Conservation (phyloP, 352 stramenopile species). For the Globisporangium camurandrum region DNA sequence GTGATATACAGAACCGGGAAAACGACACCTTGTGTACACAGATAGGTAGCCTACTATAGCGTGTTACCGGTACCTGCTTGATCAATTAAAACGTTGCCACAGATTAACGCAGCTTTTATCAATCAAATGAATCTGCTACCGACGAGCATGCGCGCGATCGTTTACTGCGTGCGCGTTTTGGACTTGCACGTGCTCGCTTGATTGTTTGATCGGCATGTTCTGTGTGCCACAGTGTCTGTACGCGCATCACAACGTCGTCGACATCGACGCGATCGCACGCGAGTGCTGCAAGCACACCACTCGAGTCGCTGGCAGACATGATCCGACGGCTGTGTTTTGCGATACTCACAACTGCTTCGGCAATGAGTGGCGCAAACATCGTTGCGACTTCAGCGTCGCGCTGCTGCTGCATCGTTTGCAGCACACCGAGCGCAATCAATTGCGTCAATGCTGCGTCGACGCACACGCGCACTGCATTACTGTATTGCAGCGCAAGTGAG, state of each 20-base stretch:
- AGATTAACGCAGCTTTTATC: too few species aligned
- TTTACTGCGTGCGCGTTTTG: too few species aligned
- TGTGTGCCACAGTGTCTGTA: slow-evolving; percentile 6
- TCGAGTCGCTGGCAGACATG: not conserved
- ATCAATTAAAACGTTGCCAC: too few species aligned
- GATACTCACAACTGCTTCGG: slow-evolving; percentile 38
- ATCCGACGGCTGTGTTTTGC: slow-evolving; percentile 8
- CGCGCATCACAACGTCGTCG: slow-evolving; percentile 9
- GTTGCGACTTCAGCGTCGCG: slow-evolving; percentile 44
- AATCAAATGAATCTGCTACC: too few species aligned
- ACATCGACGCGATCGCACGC: slow-evolving; percentile 11
- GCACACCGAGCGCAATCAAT: slow-evolving; percentile 26
- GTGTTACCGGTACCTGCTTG: too few species aligned
- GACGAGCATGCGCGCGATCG: too few species aligned
- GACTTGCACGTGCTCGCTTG: too few species aligned
- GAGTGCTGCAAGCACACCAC: not conserved
- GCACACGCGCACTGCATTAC: slow-evolving; percentile 23
- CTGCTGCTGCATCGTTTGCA: slow-evolving; percentile 42
- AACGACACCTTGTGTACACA: too few species aligned
- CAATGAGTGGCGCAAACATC: slow-evolving; percentile 47
- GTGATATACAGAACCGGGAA: too few species aligned
- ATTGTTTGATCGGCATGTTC: not conserved
- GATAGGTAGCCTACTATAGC: too few species aligned
- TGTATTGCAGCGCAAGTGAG: slow-evolving; percentile 40
- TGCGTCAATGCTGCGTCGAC: slow-evolving; percentile 38